phyloP scores from a whole-genome alignment of 768 basidiomycete genomes.

The Royoungia palumana region DNA sequence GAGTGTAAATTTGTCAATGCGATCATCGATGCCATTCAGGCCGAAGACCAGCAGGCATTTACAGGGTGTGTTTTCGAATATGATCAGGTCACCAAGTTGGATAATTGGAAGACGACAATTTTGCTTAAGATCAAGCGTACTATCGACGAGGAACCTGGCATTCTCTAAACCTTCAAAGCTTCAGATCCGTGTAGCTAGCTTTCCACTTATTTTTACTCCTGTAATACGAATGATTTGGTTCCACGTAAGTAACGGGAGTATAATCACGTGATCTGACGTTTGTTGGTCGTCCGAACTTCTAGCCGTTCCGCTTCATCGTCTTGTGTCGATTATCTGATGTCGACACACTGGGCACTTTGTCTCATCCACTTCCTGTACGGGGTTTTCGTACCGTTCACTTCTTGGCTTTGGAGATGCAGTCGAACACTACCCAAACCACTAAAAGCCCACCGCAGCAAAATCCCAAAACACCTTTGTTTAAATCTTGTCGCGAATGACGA shows the following conservation, averaged over 20 bases:
- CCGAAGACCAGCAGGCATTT: constrained; percentile 68
- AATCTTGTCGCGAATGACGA: constrained; percentile 50
- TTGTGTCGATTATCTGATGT: constrained; percentile 25
- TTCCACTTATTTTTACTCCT: not conserved
- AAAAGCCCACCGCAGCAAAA: constrained; percentile 47
- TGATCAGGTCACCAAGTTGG: constrained; percentile 88
- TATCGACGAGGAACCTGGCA: constrained; percentile 56
- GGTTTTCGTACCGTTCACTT: constrained; percentile 38
- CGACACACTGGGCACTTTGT: constrained; percentile 47
- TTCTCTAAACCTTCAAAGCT: constrained; percentile 22
- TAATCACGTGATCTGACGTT: constrained; percentile 20
- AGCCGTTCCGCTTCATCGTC: not conserved
- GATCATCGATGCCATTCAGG: constrained; percentile 74
- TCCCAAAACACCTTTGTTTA: constrained; percentile 66
- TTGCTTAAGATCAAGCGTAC: constrained; percentile 86
- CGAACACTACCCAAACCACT: constrained; percentile 46
- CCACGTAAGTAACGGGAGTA: constrained; percentile 13
- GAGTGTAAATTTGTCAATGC: constrained; percentile 86
- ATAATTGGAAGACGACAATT: constrained; percentile 94
- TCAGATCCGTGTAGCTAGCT: not conserved
- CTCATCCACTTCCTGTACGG: constrained; percentile 59
- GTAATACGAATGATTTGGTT: constrained; percentile 3
- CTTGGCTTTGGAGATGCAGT: constrained; percentile 39
- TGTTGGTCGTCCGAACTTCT: not conserved
- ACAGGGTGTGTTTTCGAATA: constrained; percentile 87